Conservation (phyloP, 768 basidiomycete genomes). For the Pluteus cervinus region DNA sequence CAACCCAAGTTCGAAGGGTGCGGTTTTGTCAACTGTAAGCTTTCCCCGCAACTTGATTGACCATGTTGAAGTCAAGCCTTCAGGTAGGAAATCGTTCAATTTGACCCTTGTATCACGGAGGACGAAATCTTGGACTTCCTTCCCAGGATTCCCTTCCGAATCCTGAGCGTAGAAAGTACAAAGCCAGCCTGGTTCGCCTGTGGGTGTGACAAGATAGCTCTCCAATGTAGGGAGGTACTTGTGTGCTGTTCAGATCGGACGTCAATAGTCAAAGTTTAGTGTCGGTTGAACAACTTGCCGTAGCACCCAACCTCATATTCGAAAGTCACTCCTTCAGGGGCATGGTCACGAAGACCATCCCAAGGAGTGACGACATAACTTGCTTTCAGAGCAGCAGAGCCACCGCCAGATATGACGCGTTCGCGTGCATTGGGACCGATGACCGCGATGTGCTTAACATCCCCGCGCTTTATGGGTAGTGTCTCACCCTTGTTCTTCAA, state of each 20-base stretch:
- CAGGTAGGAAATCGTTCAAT: constrained; percentile 60
- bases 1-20: constrained; percentile 52
- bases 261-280: no score
- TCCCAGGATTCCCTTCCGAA: constrained; percentile 35
- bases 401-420: constrained; percentile 67
- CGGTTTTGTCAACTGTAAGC: constrained; percentile 42
- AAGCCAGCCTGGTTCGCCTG: constrained; percentile 55
- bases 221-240: constrained; percentile 71
- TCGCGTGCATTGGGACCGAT: constrained; percentile 68
- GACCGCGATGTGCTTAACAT: constrained; percentile 47
- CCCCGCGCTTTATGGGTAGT: constrained; percentile 42
- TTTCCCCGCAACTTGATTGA: constrained; percentile 50
- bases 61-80: constrained; percentile 47
- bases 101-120: constrained; percentile 58
- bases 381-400: constrained; percentile 68
- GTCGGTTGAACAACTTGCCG: no score
- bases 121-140: constrained; percentile 39
- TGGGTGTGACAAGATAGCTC: constrained; percentile 42
- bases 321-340: constrained; percentile 44
- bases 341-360: constrained; percentile 48
- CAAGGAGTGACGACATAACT: constrained; percentile 61
- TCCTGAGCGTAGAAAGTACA: constrained; percentile 60
- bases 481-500: constrained; percentile 53
- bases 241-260: constrained; percentile 40
- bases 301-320: constrained; percentile 60